phyloP scores from a whole-genome alignment of 805 yeast species.

The Suhomyces vadensis region DNA sequence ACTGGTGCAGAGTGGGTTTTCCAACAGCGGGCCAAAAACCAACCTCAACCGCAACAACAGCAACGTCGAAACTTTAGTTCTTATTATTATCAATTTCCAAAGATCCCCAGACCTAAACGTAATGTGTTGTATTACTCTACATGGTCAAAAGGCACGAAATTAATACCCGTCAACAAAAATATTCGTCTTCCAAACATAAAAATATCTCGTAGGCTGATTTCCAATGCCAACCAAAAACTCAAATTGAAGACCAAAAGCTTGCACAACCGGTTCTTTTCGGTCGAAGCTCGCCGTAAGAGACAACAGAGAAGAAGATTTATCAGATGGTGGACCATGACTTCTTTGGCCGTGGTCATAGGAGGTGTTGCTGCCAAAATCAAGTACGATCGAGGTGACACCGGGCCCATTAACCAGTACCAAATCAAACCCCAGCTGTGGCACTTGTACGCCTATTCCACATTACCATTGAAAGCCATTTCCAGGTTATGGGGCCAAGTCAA shows the following conservation, averaged over 20 bases:
- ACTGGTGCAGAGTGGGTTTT: slow-evolving; percentile 34
- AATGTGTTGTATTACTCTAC: slow-evolving; percentile 52
- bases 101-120: slow-evolving; percentile 58
- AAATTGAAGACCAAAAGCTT: slow-evolving; percentile 37
- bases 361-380: slow-evolving; percentile 53
- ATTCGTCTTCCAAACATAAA: slow-evolving; percentile 21
- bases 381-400: slow-evolving; percentile 32
- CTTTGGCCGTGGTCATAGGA: slow-evolving; percentile 52
- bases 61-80: slow-evolving; percentile 23
- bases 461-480: slow-evolving; percentile 88
- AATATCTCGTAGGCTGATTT: slow-evolving; percentile 33
- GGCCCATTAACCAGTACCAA: slow-evolving; percentile 36
- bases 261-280: slow-evolving; percentile 42
- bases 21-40: slow-evolving; percentile 16
- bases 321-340: slow-evolving; percentile 57
- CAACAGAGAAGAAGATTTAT: slow-evolving; percentile 42
- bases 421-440: slow-evolving; percentile 82
- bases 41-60: slow-evolving; percentile 11
- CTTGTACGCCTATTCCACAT: slow-evolving; percentile 81
- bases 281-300: slow-evolving; percentile 42
- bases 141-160: slow-evolving; percentile 35
- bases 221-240: slow-evolving; percentile 38
- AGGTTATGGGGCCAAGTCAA: slow-evolving; percentile 95
- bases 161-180: slow-evolving; percentile 17
- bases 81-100: slow-evolving; percentile 48